Conservation (phyloP, 73 alveolate species). For the Blepharisma japonicum region DNA sequence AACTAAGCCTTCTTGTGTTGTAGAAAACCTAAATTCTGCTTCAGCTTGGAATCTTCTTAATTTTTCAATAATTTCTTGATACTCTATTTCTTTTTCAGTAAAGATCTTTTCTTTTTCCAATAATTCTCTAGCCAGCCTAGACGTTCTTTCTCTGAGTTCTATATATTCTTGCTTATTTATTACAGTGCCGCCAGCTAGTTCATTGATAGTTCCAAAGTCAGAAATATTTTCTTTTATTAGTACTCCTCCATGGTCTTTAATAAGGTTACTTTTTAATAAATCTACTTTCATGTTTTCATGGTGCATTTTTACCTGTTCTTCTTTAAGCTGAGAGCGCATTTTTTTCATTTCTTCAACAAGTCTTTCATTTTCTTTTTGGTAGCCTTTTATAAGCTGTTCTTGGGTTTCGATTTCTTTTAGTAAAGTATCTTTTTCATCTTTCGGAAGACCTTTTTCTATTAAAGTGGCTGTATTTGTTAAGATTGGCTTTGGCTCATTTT, state of each 20-base stretch:
- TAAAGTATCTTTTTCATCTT: conserved; percentile 21
- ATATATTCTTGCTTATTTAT: conserved; percentile 21
- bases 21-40: neutral
- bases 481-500: conserved; percentile 18
- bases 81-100: conserved; percentile 28
- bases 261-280: neutral
- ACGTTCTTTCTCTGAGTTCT: neutral
- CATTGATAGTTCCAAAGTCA: conserved; percentile 24
- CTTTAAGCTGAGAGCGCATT: neutral
- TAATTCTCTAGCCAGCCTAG: neutral
- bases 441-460: conserved; percentile 30
- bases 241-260: conserved; percentile 17
- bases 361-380: conserved; percentile 31
- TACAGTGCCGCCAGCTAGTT: conserved; percentile 18
- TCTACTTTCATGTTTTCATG: conserved; percentile 23
- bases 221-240: neutral
- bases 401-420: conserved; percentile 21
- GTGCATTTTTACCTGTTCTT: conserved; percentile 1
- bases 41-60: neutral
- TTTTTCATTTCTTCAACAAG: conserved; percentile 18
- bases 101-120: conserved; percentile 1
- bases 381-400: conserved; percentile 31
- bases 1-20: neutral
- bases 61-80: conserved; percentile 7
- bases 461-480: too few relatives aligned